Conservation (phyloP, 805 yeast species). For the Sugiyamaella valdiviana region DNA sequence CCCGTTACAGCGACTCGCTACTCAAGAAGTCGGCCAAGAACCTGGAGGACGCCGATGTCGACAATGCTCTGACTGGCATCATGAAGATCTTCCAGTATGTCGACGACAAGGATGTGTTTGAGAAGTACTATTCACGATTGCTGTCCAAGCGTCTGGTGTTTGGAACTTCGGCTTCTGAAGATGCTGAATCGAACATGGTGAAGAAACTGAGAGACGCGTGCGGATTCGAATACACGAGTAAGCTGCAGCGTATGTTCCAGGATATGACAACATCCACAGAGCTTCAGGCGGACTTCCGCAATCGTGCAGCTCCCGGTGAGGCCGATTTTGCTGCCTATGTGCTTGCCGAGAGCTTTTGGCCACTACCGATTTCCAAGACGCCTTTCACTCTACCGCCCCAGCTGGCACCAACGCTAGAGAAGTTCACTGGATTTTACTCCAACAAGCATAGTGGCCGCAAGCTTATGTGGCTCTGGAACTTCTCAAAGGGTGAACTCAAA, state of each 20-base stretch:
- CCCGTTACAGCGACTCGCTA: constrained; percentile 79
- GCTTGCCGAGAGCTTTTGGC: constrained; percentile 90
- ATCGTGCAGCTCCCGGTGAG: constrained; percentile 36
- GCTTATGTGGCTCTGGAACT: constrained; percentile 93
- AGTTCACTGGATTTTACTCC: constrained; percentile 62
- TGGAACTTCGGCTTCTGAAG: constrained; percentile 78
- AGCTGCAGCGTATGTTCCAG: constrained; percentile 91
- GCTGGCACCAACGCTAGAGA: constrained; percentile 56
- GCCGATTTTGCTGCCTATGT: constrained; percentile 66
- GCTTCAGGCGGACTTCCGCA: constrained; percentile 53
- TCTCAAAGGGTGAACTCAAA: constrained; percentile 85
- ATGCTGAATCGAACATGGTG: constrained; percentile 75
- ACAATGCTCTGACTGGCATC: constrained; percentile 65
- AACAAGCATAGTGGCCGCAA: constrained; percentile 79
- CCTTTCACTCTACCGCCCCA: constrained; percentile 62
- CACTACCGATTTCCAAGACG: constrained; percentile 45
- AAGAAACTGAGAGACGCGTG: constrained; percentile 83
- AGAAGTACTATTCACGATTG: constrained; percentile 81
- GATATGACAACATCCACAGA: constrained; percentile 84
- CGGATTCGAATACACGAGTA: constrained; percentile 86
- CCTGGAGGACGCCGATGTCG: constrained; percentile 64
- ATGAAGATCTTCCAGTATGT: constrained; percentile 82
- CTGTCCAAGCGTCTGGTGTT: constrained; percentile 85
- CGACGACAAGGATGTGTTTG: constrained; percentile 93
- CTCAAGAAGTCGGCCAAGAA: constrained; percentile 71